Evolutionary conservation across 768 basidiomycete genomes (phyloP).

Genomic region (Amanita molliuscula): DNA sequence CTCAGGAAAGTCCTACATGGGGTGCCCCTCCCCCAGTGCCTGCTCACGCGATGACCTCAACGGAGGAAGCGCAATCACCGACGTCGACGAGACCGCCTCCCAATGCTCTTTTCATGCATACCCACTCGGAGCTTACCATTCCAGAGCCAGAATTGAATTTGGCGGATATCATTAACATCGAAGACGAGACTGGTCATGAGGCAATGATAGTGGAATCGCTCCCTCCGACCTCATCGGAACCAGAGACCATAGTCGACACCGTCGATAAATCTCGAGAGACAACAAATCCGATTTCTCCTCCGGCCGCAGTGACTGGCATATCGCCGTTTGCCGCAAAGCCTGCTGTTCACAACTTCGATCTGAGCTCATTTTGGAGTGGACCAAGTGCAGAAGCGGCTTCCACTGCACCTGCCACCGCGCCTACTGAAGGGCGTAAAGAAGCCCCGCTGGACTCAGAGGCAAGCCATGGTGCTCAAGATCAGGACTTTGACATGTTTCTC

Average conservation of each 20-base stretch:
- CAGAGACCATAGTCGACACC: slow-evolving; percentile 4
- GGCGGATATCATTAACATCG: slow-evolving; percentile 69
- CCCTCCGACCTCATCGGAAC: slow-evolving; percentile 9
- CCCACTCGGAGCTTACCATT: slow-evolving; percentile 28
- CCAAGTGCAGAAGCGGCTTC: slow-evolving; percentile 23
- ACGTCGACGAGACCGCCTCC: slow-evolving; percentile 7
- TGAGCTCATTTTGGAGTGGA: slow-evolving; percentile 62
- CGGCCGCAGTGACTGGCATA: slow-evolving; percentile 27
- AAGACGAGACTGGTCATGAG: slow-evolving; percentile 45
- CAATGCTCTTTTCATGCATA: slow-evolving; percentile 18
- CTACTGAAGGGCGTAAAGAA: slow-evolving; percentile 26
- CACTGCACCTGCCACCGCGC: slow-evolving; percentile 9
- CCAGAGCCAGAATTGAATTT: slow-evolving; percentile 60
- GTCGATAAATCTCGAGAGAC: slow-evolving; percentile 10
- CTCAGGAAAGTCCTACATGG: slow-evolving; percentile 41
- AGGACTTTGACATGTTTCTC: slow-evolving; percentile 83
- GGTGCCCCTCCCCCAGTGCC: slow-evolving; percentile 53
- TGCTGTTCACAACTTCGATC: slow-evolving; percentile 35
- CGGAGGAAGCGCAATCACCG: slow-evolving; percentile 1
- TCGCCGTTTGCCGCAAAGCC: slow-evolving; percentile 35
- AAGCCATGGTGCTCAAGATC: slow-evolving; percentile 47
- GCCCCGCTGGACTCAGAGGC: slow-evolving; percentile 32
- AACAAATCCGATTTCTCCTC: slow-evolving; percentile 8
- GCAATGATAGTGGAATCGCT: slow-evolving; percentile 13
- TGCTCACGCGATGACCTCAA: slow-evolving; percentile 25